These are phyloP conservation scores for Nicotiana obtusifolia DNA, from an alignment of 257 asterid species.

Conservation along the genomic window DNA sequence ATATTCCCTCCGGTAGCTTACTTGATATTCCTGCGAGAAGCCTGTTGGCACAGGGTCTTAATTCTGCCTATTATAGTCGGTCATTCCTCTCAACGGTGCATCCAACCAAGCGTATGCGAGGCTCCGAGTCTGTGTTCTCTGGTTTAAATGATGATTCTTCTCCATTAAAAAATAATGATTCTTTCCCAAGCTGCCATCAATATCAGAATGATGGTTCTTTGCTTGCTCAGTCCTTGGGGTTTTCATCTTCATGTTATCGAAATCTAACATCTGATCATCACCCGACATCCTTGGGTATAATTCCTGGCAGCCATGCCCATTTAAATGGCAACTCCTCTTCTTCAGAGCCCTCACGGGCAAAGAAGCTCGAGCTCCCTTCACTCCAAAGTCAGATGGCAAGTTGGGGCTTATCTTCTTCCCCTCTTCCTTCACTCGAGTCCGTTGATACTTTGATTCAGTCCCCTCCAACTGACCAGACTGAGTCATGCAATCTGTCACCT, in stretches of 20 bases:
- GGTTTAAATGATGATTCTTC: slow-evolving; percentile 12
- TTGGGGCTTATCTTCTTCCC: slow-evolving; percentile 52
- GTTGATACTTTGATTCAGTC: slow-evolving; percentile 37
- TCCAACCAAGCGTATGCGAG: slow-evolving; percentile 44
- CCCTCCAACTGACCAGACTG: slow-evolving; percentile 31
- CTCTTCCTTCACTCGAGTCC: slow-evolving; percentile 41
- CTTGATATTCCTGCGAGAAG: slow-evolving; percentile 31
- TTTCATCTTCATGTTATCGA: slow-evolving; percentile 27
- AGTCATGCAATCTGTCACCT: slow-evolving; percentile 30
- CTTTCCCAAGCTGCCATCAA: slow-evolving; percentile 23
- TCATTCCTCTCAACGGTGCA: slow-evolving; percentile 25
- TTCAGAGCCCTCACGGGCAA: slow-evolving; percentile 44
- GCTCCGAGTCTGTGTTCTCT: slow-evolving; percentile 24
- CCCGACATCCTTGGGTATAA: slow-evolving; percentile 22
- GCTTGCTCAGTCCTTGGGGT: slow-evolving; percentile 24
- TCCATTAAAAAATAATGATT: slow-evolving; percentile 8
- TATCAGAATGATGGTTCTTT: slow-evolving; percentile 30
- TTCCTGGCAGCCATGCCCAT: slow-evolving; percentile 38
- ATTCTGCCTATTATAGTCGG: slow-evolving; percentile 18
- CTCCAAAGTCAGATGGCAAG: slow-evolving; percentile 48
- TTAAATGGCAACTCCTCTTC: slow-evolving; percentile 36
- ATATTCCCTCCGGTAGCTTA: slow-evolving; percentile 23
- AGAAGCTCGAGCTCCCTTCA: slow-evolving; percentile 77
- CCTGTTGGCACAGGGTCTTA: slow-evolving; percentile 27
- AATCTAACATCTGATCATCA: slow-evolving; percentile 19